These are phyloP conservation scores for Syncephalastrum racemosum DNA, from an alignment of 371 early-diverging fungal genomes.

Conservation along the genomic window DNA sequence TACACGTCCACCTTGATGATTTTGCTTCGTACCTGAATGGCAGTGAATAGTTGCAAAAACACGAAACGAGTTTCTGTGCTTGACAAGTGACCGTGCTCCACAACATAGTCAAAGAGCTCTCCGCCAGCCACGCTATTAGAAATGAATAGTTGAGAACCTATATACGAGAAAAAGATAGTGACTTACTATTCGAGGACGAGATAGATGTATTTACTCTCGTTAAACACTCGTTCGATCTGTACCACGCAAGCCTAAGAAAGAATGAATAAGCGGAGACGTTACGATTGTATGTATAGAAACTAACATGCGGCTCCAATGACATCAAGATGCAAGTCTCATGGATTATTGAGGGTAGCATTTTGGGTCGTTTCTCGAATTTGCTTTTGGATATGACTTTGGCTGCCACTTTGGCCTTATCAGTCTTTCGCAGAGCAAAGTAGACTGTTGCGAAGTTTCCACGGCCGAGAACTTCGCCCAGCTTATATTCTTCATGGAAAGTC, in stretches of 20 bases:
- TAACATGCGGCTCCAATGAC: conserved; percentile 66
- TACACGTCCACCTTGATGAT: not conserved
- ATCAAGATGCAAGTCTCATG: conserved; percentile 75
- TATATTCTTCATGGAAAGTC: conserved; percentile 60
- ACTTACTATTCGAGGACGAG: conserved; percentile 69
- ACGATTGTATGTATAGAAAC: conserved; percentile 3
- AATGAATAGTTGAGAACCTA: conserved; percentile 4
- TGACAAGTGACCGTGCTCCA: conserved; percentile 64
- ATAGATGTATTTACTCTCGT: conserved; percentile 60
- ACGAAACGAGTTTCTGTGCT: conserved; percentile 82
- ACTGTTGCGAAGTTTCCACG: conserved; percentile 73
- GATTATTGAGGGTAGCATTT: conserved; percentile 59
- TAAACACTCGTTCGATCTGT: conserved; percentile 60
- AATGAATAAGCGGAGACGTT: not conserved
- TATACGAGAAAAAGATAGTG: not conserved
- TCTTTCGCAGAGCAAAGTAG: conserved; percentile 36
- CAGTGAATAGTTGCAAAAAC: conserved; percentile 75
- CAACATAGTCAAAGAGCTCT: conserved; percentile 93
- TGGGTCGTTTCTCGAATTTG: conserved; percentile 42
- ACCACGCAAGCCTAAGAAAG: conserved; percentile 54
- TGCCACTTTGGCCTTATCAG: conserved; percentile 53
- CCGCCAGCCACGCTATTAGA: conserved; percentile 66
- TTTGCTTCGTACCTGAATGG: conserved; percentile 50
- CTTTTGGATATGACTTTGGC: conserved; percentile 67
- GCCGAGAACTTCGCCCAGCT: conserved; percentile 46